Base-by-base conservation (phyloP, 2,329 filamentous ascomycete genomes). In the Fusarium sp. region DNA sequence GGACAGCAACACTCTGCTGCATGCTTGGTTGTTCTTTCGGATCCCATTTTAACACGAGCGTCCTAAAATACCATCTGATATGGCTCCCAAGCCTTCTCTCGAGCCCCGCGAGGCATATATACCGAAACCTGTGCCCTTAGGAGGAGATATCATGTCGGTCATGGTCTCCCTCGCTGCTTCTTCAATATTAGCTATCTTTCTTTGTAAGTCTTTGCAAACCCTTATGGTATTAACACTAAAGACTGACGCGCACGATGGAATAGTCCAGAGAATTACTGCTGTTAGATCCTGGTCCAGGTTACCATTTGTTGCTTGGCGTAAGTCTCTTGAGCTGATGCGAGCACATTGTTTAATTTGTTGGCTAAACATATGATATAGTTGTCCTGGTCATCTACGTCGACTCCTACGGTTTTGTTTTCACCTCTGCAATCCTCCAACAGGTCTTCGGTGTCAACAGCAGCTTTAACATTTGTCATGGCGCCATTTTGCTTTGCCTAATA, bases 321-420 rank as follows among this genome's bases (percentile, higher is more conserved):
- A 74, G 84, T 82, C 35, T 26, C 24, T 22, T 30, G 12, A 5
- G 11, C n/a, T 30, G 18, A 51, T 32, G 20, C n/a, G 12, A 45
- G 11, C 6, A 9, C 10, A 26, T 39, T 24, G 22, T 24, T 22
- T 4, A n/a, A 47, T 15, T 14, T 38, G 32, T 36, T 38, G 35
- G 38, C 50, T 45, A 39, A 36, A 22, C 20, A 54, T 61, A 60
- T 58, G 13, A 59, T 28, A 47, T 57, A 91, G 90, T 92, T 55
- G 85, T 91, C 54, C 82, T 92, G 47, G 82, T 85, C 15, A 89
- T 92, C 41, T 92, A 91, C 73, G 44, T 83, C 65, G 89, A 91
- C 71, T 91, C 90, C 2, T 90, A 88, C 62, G 73, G 87, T 14
- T 92, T 92, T 75, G 87, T 91, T 18, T 85, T 90, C 70, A 85